A percentile compares a stretch with the other conserved stretches of the same genome.
These are phyloP conservation scores for Acanthamoeba royreba DNA, from an alignment of 208 protist genomes.

Conservation along the genomic window DNA sequence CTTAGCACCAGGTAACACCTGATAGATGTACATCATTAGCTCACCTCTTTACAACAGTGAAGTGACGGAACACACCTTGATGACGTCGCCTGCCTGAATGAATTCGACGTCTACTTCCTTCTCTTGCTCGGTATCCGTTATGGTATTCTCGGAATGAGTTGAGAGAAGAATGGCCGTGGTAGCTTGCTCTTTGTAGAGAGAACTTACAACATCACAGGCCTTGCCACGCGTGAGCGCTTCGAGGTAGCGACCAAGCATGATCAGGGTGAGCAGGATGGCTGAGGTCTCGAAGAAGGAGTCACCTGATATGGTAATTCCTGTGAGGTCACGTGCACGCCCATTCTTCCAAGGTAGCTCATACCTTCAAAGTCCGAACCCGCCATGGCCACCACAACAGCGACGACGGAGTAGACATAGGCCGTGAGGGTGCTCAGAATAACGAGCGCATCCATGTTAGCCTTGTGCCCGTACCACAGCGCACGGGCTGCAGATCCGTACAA, in stretches of 20 bases:
- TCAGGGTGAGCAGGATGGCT: slow-evolving; percentile 91
- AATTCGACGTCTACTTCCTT: slow-evolving; percentile 69
- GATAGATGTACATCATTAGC: background rate
- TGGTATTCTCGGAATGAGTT: background rate
- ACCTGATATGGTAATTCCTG: slow-evolving; percentile 64
- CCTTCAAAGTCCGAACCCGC: background rate
- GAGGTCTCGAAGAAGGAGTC: slow-evolving; percentile 93
- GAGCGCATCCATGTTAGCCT: slow-evolving; percentile 84
- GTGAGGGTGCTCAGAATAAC: slow-evolving; percentile 78
- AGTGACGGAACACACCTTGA: slow-evolving; percentile 87
- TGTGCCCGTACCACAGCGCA: slow-evolving; percentile 62
- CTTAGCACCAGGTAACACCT: slow-evolving; percentile 85
- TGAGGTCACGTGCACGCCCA: slow-evolving; percentile 76
- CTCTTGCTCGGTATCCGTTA: slow-evolving; percentile 11
- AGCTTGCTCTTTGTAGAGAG: slow-evolving; percentile 85
- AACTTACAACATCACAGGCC: slow-evolving; percentile 86
- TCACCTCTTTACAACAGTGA: background rate
- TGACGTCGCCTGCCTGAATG: slow-evolving; percentile 71
- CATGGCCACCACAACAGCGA: slow-evolving; percentile 53
- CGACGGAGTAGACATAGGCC: slow-evolving; percentile 79
- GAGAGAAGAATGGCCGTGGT: slow-evolving; percentile 65
- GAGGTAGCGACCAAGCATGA: slow-evolving; percentile 94
- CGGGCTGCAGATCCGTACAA: slow-evolving; percentile 69
- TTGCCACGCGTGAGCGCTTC: slow-evolving; percentile 91
- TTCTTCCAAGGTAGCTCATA: slow-evolving; percentile 80